phyloP scores from a whole-genome alignment of 441 rosid genomes.

The Populus trichocarpa region DNA sequence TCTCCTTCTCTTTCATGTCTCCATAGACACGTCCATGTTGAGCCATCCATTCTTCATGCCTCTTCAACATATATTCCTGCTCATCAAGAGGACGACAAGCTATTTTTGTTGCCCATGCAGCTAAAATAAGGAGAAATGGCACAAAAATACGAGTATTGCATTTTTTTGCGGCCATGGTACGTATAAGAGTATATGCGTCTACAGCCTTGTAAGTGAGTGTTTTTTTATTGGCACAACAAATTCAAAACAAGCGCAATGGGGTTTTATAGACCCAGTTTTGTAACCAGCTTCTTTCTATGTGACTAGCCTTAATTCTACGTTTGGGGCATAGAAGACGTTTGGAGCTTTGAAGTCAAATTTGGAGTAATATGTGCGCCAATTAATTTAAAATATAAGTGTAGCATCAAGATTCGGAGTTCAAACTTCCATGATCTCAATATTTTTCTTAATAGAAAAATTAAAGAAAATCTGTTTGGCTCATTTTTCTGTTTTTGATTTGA shows the following conservation, averaged over 20 bases:
- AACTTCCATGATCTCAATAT: too few relatives aligned
- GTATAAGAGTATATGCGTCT: not conserved
- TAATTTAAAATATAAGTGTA: too few relatives aligned
- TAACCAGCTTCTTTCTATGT: not conserved
- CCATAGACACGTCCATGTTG: constrained; percentile 38
- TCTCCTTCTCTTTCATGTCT: constrained; percentile 32
- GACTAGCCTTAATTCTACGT: constrained; percentile 1
- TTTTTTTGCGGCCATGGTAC: constrained; percentile 25
- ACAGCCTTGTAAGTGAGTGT: too few relatives aligned
- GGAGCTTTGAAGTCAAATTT: too few relatives aligned
- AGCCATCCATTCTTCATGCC: constrained; percentile 50
- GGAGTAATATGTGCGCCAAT: too few relatives aligned
- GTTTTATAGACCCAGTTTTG: constrained; percentile 24
- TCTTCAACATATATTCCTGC: constrained; percentile 24
- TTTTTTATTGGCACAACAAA: not conserved
- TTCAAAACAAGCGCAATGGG: constrained; percentile 11
- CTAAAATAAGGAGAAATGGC: constrained; percentile 27
- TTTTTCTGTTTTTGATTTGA: too few relatives aligned
- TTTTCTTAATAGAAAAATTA: too few relatives aligned
- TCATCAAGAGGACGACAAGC: constrained; percentile 37
- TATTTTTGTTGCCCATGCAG: constrained; percentile 12
- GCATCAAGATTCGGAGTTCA: too few relatives aligned
- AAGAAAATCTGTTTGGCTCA: too few relatives aligned
- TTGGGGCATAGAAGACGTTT: constrained; percentile 18
- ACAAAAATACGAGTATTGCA: constrained; percentile 1